These are phyloP conservation scores for Phyllosticta paracitricarpa DNA, from an alignment of 2,329 filamentous ascomycete species.

Conservation along the genomic window DNA sequence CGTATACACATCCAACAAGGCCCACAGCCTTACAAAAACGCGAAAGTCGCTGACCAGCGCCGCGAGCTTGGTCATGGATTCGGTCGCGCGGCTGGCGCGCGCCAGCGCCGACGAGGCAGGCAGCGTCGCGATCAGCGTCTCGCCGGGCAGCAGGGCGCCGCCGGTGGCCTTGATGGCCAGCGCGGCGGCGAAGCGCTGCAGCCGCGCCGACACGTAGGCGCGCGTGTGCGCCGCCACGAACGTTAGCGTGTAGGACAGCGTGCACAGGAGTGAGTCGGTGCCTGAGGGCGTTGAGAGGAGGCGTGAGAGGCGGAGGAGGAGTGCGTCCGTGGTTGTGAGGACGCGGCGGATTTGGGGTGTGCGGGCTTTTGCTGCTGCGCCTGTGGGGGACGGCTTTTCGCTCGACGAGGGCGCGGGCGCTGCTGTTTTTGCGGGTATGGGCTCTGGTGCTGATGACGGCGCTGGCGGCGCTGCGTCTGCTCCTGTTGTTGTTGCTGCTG, in stretches of 20 bases:
- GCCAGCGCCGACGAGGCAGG: slow-evolving; percentile 23
- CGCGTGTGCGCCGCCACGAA: slow-evolving; percentile 31
- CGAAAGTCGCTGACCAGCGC: slow-evolving; percentile 59
- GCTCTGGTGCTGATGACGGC: neutral
- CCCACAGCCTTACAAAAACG: slow-evolving; percentile 68
- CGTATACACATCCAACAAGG: slow-evolving; percentile 61
- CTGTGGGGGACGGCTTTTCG: neutral
- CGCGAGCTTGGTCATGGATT: slow-evolving; percentile 41
- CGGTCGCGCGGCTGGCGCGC: slow-evolving; percentile 23
- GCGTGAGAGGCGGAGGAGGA: slow-evolving; percentile 23
- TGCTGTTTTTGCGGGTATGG: neutral
- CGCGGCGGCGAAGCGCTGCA: slow-evolving; percentile 25
- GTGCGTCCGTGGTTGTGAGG: slow-evolving; percentile 19
- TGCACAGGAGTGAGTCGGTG: slow-evolving; percentile 33
- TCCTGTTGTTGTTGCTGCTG: neutral
- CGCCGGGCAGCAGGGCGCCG: slow-evolving; percentile 30
- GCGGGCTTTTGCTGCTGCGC: neutral
- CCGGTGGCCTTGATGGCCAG: slow-evolving; percentile 26
- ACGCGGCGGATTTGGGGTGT: neutral
- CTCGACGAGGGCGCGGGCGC: neutral
- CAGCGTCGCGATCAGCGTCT: slow-evolving; percentile 30
- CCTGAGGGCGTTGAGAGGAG: slow-evolving; percentile 31
- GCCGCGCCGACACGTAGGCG: slow-evolving; percentile 24
- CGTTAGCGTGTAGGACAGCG: slow-evolving; percentile 34
- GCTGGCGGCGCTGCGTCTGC: neutral